Conservation (phyloP, 768 basidiomycete species). For the Baorangia bicolor region DNA sequence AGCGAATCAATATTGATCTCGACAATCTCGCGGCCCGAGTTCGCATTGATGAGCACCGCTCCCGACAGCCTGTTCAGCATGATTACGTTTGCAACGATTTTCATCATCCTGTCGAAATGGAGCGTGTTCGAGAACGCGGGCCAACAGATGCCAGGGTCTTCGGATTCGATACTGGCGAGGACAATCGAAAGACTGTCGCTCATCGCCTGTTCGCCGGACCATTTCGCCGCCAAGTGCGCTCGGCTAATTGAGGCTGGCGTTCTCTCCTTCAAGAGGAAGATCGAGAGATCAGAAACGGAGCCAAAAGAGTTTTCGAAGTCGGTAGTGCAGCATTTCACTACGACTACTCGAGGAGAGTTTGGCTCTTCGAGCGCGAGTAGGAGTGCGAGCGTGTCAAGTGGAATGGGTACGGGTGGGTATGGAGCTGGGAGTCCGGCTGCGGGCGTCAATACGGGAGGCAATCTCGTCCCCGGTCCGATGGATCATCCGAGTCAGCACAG, state of each 20-base stretch:
- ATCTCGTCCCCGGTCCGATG: background rate
- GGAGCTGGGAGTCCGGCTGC: slow-evolving; percentile 4
- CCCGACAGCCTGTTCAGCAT: slow-evolving; percentile 43
- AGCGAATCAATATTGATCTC: slow-evolving; percentile 39
- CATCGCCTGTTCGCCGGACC: slow-evolving; percentile 39
- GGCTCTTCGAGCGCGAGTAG: slow-evolving; percentile 16
- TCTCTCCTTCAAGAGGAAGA: slow-evolving; percentile 30
- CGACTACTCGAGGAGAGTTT: slow-evolving; percentile 15
- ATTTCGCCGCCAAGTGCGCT: slow-evolving; percentile 42
- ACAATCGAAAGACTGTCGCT: slow-evolving; percentile 35
- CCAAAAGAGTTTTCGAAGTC: slow-evolving; percentile 18
- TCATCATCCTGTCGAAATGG: slow-evolving; percentile 44
- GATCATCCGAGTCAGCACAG: slow-evolving; percentile 22
- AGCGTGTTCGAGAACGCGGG: slow-evolving; percentile 35
- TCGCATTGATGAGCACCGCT: slow-evolving; percentile 37
- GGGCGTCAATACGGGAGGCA: background rate
- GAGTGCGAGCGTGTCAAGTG: slow-evolving; percentile 17
- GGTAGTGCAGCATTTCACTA: slow-evolving; percentile 22
- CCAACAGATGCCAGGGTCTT: slow-evolving; percentile 37
- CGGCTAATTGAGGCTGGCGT: slow-evolving; percentile 38
- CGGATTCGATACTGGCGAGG: slow-evolving; percentile 36
- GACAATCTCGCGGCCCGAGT: slow-evolving; percentile 35
- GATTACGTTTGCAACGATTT: slow-evolving; percentile 44
- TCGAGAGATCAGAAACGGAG: slow-evolving; percentile 24
- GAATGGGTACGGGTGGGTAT: slow-evolving; percentile 15